These are phyloP conservation scores for Thelonectria discophora DNA, from an alignment of 2,329 filamentous ascomycete species.

Conservation along the genomic window DNA sequence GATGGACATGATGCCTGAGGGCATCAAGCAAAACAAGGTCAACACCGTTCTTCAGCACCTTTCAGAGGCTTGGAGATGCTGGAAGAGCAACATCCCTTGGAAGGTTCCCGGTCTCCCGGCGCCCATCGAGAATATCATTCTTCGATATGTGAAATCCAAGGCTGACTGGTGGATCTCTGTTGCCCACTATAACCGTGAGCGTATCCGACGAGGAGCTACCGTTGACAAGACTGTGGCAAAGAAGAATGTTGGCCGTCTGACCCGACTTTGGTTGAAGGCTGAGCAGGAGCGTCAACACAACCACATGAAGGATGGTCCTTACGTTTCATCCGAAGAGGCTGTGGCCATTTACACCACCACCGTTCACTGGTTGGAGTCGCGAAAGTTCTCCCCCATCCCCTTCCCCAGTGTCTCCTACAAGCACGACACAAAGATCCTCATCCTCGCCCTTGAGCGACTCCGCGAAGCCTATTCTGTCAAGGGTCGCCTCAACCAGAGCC, in stretches of 20 bases:
- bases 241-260: conserved; percentile 96
- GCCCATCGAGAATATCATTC: conserved; percentile 97
- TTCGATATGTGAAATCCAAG: conserved; percentile 98
- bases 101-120: conserved; percentile 97
- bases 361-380: conserved; percentile 97
- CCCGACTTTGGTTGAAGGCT: conserved; percentile 94
- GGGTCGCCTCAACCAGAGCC: conserved; percentile 94
- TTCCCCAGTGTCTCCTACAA: conserved; percentile 99
- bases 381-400: conserved; percentile 98
- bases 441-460: conserved; percentile 90
- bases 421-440: conserved; percentile 98
- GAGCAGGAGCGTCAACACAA: conserved; percentile 99
- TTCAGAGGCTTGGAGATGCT: conserved; percentile 98
- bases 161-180: conserved; percentile 99
- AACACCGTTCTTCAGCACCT: conserved; percentile 97
- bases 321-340: conserved; percentile 97
- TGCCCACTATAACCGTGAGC: conserved; percentile 97
- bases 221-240: conserved; percentile 99
- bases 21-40: conserved; percentile 99
- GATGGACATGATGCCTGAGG: conserved; percentile 99
- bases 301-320: conserved; percentile 98
- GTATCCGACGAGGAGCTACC: conserved; percentile 93
- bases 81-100: conserved; percentile 99
- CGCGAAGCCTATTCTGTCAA: conserved; percentile 98
- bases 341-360: conserved; percentile 99